phyloP scores from a whole-genome alignment of 805 yeast genomes.

The Pichia cabralensis region DNA sequence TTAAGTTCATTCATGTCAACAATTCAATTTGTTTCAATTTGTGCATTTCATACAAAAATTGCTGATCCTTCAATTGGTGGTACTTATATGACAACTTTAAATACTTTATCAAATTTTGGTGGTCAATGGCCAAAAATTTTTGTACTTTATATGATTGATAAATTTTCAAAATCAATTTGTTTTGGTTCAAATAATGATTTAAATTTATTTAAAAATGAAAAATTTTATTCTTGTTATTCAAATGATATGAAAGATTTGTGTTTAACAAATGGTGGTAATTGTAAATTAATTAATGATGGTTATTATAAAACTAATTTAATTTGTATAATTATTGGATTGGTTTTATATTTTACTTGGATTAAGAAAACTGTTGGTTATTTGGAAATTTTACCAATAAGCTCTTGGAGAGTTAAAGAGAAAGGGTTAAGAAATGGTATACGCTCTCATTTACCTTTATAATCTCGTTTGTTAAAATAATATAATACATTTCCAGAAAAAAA shows the following conservation, averaged over 20 bases:
- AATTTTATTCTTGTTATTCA: conserved; percentile 23
- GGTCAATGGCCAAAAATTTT: conserved; percentile 97
- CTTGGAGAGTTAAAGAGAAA: conserved; percentile 54
- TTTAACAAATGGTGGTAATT: conserved; percentile 41
- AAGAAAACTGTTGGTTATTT: conserved; percentile 49
- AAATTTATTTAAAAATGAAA: conserved; percentile 18
- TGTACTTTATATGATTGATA: conserved; percentile 71
- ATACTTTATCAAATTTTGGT: conserved; percentile 86
- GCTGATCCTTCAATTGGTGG: conserved; percentile 97
- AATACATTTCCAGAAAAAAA: no score
- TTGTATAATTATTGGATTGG: conserved; percentile 59
- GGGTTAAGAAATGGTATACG: conserved; percentile 7
- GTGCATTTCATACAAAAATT: conserved; percentile 89
- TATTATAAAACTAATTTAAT: conserved; percentile 68
- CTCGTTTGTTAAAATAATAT: not conserved
- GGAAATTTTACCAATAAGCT: conserved; percentile 61
- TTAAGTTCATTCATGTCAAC: conserved; percentile 89
- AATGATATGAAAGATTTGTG: conserved; percentile 39
- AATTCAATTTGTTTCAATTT: conserved; percentile 86
- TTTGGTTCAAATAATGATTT: conserved; percentile 13
- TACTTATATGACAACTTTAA: conserved; percentile 93
- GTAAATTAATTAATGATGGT: conserved; percentile 59
- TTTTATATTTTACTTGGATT: conserved; percentile 57
- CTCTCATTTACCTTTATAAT: conserved; percentile 7
- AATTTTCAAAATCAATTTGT: conserved; percentile 61